Percentiles rank a stretch among this genome's conserved stretches.
Evolutionary conservation across 2,329 filamentous ascomycete species (phyloP).

Genomic region (Epichloe baconii): DNA sequence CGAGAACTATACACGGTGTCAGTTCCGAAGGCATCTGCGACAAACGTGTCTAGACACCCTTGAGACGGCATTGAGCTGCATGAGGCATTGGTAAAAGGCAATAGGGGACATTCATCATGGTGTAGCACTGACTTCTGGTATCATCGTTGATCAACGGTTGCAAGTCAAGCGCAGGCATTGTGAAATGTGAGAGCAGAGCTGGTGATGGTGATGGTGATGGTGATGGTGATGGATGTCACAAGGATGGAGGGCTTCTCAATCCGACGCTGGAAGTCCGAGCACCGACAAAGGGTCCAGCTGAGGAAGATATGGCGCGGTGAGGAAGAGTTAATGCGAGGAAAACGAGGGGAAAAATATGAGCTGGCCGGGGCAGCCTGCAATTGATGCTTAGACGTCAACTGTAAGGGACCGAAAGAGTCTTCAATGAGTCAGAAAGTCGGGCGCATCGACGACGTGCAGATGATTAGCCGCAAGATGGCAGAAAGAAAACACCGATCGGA

Average conservation of each 20-base stretch:
- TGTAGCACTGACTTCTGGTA: conserved; percentile 24
- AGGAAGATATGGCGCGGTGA: not conserved
- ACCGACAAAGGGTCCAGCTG: not conserved
- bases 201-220: not conserved
- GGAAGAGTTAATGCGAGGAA: too few relatives aligned
- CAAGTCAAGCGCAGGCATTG: conserved; percentile 29
- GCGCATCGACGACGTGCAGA: too few relatives aligned
- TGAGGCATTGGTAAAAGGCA: not conserved
- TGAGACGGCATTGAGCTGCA: not conserved
- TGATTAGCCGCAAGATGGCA: too few relatives aligned
- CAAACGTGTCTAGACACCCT: not conserved
- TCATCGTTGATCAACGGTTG: conserved; percentile 32
- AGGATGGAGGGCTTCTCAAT: not conserved
- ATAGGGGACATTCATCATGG: not conserved
- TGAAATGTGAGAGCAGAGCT: conserved; percentile 5
- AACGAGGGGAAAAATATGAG: not conserved
- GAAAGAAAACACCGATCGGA: conserved; percentile 11
- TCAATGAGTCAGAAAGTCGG: not conserved
- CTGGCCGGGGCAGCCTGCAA: not conserved
- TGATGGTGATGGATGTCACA: not conserved
- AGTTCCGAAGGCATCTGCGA: conserved; percentile 4
- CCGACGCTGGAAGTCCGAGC: not conserved
- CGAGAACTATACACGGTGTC: conserved; percentile 50
- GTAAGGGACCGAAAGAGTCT: not conserved
- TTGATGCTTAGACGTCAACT: not conserved